Evolutionary conservation across 257 asterid species (phyloP).

Genomic region (Nicotiana benthamiana): DNA sequence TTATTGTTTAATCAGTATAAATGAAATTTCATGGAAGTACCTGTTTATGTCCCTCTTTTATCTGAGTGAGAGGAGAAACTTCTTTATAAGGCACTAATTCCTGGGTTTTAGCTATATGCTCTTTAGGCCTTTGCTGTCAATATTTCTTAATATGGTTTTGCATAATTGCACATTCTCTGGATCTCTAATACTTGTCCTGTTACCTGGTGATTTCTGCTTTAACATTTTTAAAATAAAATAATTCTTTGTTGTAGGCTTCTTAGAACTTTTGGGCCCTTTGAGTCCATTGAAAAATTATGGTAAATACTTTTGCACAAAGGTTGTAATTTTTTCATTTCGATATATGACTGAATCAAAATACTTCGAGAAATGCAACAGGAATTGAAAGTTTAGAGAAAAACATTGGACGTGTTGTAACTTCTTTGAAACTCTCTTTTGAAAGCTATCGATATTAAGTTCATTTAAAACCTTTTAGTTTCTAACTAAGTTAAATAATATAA

Average conservation of each 20-base stretch:
- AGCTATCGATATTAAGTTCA: not conserved
- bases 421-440: not conserved
- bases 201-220: not conserved
- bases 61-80: not conserved
- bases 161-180: not conserved
- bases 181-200: not conserved
- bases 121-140: not conserved
- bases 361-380: not conserved
- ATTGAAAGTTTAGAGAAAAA: not conserved
- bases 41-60: not conserved
- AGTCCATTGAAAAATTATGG: not conserved
- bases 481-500: not conserved
- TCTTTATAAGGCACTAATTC: not conserved
- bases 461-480: not conserved
- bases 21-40: not conserved
- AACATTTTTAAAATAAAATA: not conserved
- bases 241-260: not conserved
- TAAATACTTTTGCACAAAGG: not conserved
- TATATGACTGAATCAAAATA: not conserved
- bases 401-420: not conserved
- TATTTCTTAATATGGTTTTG: not conserved
- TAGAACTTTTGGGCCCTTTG: not conserved
- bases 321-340: not conserved
- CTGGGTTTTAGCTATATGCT: not conserved
- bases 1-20: conserved; percentile 2